These are phyloP conservation scores for Lactarius hatsudake DNA, from an alignment of 768 basidiomycete genomes.

Conservation along the genomic window DNA sequence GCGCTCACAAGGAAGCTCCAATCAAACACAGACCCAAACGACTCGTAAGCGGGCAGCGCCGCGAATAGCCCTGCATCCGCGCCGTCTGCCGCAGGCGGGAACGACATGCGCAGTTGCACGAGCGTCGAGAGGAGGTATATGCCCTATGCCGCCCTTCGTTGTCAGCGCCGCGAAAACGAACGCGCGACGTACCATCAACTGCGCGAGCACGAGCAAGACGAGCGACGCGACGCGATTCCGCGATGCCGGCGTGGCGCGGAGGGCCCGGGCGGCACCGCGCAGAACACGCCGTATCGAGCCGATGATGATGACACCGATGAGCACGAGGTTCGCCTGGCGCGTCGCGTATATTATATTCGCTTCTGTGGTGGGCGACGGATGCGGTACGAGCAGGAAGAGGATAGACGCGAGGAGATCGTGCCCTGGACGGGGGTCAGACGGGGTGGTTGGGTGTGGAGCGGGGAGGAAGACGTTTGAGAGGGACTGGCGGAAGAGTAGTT, in stretches of 20 bases:
- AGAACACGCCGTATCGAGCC: constrained; percentile 70
- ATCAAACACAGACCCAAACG: constrained; percentile 75
- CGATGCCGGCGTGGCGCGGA: constrained; percentile 52
- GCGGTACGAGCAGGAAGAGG: constrained; percentile 39
- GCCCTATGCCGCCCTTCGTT: constrained; percentile 43
- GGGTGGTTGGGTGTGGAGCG: constrained; percentile 23
- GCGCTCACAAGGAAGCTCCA: constrained; percentile 67
- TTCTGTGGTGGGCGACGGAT: constrained; percentile 14
- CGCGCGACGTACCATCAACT: constrained; percentile 65
- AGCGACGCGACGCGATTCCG: constrained; percentile 69
- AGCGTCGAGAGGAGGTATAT: constrained; percentile 82
- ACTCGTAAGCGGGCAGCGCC: constrained; percentile 68
- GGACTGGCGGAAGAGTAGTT: constrained; percentile 38
- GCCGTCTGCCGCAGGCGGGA: constrained; percentile 55
- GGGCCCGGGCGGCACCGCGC: constrained; percentile 59
- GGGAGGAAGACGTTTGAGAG: constrained; percentile 50
- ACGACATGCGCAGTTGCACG: constrained; percentile 77
- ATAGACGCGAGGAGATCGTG: constrained; percentile 44
- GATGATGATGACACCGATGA: constrained; percentile 76
- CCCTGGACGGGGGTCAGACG: constrained; percentile 35
- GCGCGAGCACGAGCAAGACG: constrained; percentile 73
- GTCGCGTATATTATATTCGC: constrained; percentile 44
- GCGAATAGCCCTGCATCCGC: constrained; percentile 54
- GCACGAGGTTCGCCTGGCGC: constrained; percentile 57
- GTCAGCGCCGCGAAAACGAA: not conserved